Evolutionary conservation across 805 yeast genomes (phyloP), one percentile per base, ranked within the genome.

Genomic region (Pichia insulana): DNA sequence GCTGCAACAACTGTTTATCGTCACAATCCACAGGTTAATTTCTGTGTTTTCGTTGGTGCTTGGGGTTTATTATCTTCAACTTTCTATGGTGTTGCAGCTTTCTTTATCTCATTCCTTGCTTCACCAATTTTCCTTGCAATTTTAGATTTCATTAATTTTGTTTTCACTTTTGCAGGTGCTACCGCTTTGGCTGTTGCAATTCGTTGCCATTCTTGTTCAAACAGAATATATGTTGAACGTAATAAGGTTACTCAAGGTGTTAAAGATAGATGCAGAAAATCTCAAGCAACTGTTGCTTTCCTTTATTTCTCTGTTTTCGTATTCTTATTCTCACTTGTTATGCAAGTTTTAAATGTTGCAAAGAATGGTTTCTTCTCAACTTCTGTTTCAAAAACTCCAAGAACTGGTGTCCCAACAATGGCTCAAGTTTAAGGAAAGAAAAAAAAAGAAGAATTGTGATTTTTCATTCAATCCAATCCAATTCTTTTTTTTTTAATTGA

Each of bases 161-260:
- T 89, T 54, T 92, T 92, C 80, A 80, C 96, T 44, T 86, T 92
- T 64, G 79, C 97, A 39, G 97, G 86, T 51, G 97, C 89, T 57
- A 79, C 95, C 45, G 96, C 96, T 41, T 71, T 92, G 60, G 97
- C 97, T 41, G 95, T 86, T 47, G 94, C 80, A 57, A 79, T 84
- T 60, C 78, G 89, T 66, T 73, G 72, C 50, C 96, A 88, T 74
- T 82, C 95, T 33, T 90, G 98, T 74, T 46, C 70, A 54, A 83
- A 87, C 78, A 52, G 69, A 48, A 45, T 34, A 43, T 88, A 85
- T 73, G 47, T 88, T 52, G 70, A 77, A 53, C 38, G 54, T 51
- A 90, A 90, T 75, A 64, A 64, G 48, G 74, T 85, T 54, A 65
- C 84, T 47, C 86, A 85, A 70, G 94, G 95, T 52, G 71, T 80